Conservation (phyloP, 768 basidiomycete genomes). For the Termitomyces sp. region DNA sequence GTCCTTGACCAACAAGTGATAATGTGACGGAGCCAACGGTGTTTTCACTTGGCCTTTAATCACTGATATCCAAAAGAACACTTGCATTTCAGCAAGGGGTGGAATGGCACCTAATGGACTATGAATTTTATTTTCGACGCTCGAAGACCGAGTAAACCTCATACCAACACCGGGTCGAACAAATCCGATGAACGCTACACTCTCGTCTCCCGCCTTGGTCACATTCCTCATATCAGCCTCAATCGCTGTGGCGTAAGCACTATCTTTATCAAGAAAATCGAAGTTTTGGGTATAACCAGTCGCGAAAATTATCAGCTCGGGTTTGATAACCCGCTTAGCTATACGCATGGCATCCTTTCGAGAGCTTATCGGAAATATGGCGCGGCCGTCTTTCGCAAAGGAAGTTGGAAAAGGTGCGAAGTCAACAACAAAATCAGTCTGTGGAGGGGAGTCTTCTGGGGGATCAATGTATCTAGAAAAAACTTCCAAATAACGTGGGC, state of each 20-base stretch:
- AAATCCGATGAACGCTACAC: constrained; percentile 53
- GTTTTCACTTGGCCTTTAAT: constrained; percentile 37
- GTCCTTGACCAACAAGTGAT: constrained; percentile 50
- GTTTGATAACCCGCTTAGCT: constrained; percentile 33
- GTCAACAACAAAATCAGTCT: constrained; percentile 42
- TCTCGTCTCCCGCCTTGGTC: constrained; percentile 38
- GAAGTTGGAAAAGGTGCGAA: constrained; percentile 53
- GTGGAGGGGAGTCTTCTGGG: constrained; percentile 42
- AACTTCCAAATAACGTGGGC: constrained; percentile 38
- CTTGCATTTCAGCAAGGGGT: constrained; percentile 58
- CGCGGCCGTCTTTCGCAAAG: constrained; percentile 38
- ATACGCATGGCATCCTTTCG: constrained; percentile 43
- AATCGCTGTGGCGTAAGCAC: constrained; percentile 35
- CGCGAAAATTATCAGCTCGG: constrained; percentile 46
- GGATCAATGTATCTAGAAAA: constrained; percentile 59
- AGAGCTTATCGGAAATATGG: constrained; percentile 40
- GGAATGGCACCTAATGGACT: constrained; percentile 45
- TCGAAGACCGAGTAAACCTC: neutral
- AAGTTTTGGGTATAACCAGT: constrained; percentile 49
- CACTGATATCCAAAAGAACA: constrained; percentile 53
- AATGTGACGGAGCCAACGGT: constrained; percentile 44
- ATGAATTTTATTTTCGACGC: constrained; percentile 7
- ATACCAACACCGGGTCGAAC: constrained; percentile 55
- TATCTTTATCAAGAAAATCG: constrained; percentile 31
- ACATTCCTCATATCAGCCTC: constrained; percentile 45